Conservation (phyloP, 148 eudicot species). For the Rhododendron williamsianum region DNA sequence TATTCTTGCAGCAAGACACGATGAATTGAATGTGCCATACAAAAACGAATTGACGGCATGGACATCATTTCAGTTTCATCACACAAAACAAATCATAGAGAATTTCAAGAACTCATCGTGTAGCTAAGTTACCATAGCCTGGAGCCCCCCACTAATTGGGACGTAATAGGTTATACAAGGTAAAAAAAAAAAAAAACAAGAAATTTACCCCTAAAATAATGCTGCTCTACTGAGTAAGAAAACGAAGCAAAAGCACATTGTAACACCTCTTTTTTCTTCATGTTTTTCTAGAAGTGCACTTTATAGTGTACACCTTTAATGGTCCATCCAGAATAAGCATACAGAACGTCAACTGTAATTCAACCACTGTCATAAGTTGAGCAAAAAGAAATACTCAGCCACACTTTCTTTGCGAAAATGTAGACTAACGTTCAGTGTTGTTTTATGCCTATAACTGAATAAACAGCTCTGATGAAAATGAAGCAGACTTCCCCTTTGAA, state of each 20-base stretch:
- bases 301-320: background rate
- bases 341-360: background rate
- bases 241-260: background rate
- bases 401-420: background rate
- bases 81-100: background rate
- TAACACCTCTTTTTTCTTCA: background rate
- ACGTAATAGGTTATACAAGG: no score
- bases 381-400: background rate
- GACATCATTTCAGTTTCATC: background rate
- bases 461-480: background rate
- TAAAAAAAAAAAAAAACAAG: no score
- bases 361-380: background rate
- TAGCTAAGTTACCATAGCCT: background rate
- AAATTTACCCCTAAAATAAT: background rate
- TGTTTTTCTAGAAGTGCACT: background rate
- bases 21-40: background rate
- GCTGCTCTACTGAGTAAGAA: background rate
- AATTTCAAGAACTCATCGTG: background rate
- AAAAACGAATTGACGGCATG: background rate
- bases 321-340: background rate
- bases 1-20: background rate
- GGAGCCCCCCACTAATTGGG: no score
- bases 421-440: background rate
- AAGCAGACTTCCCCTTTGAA: background rate
- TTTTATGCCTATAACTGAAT: background rate